Base-by-base conservation (phyloP, 192 early-diverging fungal genomes). In the Gryganskiella cystojenkinii region DNA sequence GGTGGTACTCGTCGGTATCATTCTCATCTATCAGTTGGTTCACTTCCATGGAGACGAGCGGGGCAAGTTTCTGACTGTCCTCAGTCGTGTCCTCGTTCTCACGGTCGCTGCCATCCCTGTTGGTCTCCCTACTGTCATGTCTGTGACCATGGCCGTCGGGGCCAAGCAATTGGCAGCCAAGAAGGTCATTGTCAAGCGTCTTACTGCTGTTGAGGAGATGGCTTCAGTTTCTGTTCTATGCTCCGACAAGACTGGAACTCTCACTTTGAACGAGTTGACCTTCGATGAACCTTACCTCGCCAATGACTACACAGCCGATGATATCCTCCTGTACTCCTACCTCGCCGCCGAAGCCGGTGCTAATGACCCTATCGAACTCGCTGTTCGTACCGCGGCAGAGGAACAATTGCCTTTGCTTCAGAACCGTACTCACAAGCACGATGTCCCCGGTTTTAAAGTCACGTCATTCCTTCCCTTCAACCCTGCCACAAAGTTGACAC, bases 141-240 rank as follows among this genome's bases (percentile, higher is more conserved):
- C 91, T 15, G 93, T 94, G 27, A 95, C 94, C 51, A 94, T 95
- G 93, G 94, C 94, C 1, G 89, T 95, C 43, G 93, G 93, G 50
- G 92, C 93, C 34, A 84, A 84, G 68, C 88, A 95, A 80, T 83
- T 95, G 37, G 92, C 93, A 15, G 86, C 86, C 30, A 92, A 94
- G 83, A 74, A 94, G 80, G 93, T 93, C 70, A 94, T 94, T 81
- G 90, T 92, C 70, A 93, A 94, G 83, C 92, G 93, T 40, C 85
- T 94, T 17, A 92, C 93, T 17, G 93, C 93, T 9, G 92, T 94
- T 30, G 93, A 40, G 13, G 37, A 40, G 37, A 40, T 40, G 37
- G 37, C 37, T 40, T 40, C 37, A 5, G 37, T 40, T 20, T 89
- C 90, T 13, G 88, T 91, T 42, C 80, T 90, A 34, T 90, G 88